A percentile compares a stretch with the other conserved stretches of the same genome.
These are phyloP conservation scores for Solanum lycopersicoides DNA, from an alignment of 257 asterid genomes.

Conservation along the genomic window DNA sequence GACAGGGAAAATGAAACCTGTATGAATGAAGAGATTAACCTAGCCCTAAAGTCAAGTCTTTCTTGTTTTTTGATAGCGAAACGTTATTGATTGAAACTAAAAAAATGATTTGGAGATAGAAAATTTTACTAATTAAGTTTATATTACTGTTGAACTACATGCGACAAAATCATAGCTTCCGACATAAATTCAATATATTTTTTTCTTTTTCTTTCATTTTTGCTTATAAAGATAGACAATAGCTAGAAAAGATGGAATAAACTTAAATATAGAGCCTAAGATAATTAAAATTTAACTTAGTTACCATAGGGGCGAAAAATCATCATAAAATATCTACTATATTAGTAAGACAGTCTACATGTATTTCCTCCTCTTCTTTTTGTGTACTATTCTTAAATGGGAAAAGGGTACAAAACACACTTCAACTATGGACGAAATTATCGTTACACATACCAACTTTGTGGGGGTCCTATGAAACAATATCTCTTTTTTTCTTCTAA, in stretches of 20 bases:
- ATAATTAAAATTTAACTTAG: background rate
- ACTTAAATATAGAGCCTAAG: background rate
- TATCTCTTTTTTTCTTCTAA: background rate
- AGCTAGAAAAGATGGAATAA: background rate
- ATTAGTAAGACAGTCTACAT: too few species aligned
- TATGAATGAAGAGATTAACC: background rate
- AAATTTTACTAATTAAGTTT: too few species aligned
- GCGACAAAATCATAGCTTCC: too few species aligned
- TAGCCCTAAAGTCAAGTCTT: background rate
- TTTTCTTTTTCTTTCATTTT: background rate
- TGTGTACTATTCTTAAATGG: background rate
- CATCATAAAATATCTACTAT: background rate
- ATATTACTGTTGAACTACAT: too few species aligned
- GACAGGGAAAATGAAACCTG: background rate
- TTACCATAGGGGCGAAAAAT: background rate
- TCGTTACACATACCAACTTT: too few species aligned
- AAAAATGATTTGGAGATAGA: too few species aligned
- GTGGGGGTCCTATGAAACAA: too few species aligned
- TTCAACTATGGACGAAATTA: too few species aligned
- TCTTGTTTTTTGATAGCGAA: too few species aligned
- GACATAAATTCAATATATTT: too few species aligned
- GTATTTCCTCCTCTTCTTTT: background rate
- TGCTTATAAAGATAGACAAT: background rate
- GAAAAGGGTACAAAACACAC: too few species aligned
- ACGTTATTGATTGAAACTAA: too few species aligned